Conservation (phyloP, 2,329 filamentous ascomycete genomes). For the Aspergillus alliaceus region DNA sequence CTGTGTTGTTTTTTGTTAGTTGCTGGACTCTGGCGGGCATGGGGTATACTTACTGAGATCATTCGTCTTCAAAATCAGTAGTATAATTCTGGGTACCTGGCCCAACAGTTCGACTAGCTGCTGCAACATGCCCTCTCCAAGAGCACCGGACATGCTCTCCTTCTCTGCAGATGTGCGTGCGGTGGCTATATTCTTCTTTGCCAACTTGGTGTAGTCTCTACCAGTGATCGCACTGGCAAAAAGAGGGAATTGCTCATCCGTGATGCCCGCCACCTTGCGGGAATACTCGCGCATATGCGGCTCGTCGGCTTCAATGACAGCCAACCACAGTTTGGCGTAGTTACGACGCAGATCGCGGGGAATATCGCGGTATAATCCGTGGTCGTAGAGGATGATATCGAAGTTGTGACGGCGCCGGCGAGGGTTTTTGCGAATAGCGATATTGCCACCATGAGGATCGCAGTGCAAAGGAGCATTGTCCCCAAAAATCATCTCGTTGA, state of each 20-base stretch:
- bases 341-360: constrained; percentile 73
- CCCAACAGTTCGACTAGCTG: constrained; percentile 86
- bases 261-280: constrained; percentile 83
- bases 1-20: constrained; percentile 31
- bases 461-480: constrained; percentile 86
- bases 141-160: constrained; percentile 76
- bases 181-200: constrained; percentile 54
- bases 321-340: constrained; percentile 97
- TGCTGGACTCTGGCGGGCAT: background rate
- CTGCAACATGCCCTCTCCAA: constrained; percentile 85
- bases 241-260: constrained; percentile 85
- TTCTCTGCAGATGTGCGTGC: constrained; percentile 75
- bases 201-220: constrained; percentile 79
- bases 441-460: constrained; percentile 94
- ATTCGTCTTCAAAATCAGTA: constrained; percentile 96
- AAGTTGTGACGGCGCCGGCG: constrained; percentile 71
- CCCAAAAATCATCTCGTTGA: constrained; percentile 99
- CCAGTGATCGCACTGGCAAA: constrained; percentile 97
- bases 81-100: constrained; percentile 84
- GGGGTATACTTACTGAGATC: constrained; percentile 66
- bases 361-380: constrained; percentile 94
- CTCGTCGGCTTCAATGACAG: constrained; percentile 88
- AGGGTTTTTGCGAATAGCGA: constrained; percentile 80
- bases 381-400: constrained; percentile 93
- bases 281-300: constrained; percentile 83